phyloP scores from a whole-genome alignment of 495 filamentous ascomycete species.

The Lophiotrema nucula region DNA sequence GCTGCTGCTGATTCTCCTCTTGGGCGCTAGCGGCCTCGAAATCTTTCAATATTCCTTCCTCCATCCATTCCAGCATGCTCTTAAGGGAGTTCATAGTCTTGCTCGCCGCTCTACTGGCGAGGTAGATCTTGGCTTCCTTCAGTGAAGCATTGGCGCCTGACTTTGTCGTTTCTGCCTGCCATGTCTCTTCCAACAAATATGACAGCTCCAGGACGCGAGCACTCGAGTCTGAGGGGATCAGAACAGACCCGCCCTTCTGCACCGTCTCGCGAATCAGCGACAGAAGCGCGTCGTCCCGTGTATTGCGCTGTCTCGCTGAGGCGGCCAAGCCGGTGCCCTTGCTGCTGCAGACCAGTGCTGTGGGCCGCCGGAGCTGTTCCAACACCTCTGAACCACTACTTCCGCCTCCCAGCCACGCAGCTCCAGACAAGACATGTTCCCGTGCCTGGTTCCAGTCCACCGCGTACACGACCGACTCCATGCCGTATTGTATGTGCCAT shows the following conservation, averaged over 20 bases:
- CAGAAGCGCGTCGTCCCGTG: constrained; percentile 80
- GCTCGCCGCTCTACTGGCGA: constrained; percentile 76
- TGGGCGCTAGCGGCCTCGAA: constrained; percentile 71
- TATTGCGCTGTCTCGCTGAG: constrained; percentile 67
- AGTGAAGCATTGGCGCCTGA: constrained; percentile 50
- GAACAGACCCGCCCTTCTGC: constrained; percentile 80
- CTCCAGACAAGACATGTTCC: constrained; percentile 89
- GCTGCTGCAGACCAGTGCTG: constrained; percentile 86
- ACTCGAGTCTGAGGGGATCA: constrained; percentile 94
- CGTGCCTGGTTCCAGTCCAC: constrained; percentile 96
- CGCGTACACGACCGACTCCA: constrained; percentile 96
- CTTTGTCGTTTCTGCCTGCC: constrained; percentile 58
- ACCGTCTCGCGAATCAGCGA: constrained; percentile 76
- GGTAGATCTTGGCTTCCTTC: constrained; percentile 68
- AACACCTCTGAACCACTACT: constrained; percentile 85
- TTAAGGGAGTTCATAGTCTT: constrained; percentile 83
- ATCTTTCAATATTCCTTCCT: constrained; percentile 84
- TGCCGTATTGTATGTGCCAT: constrained; percentile 96
- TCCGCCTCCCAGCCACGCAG: constrained; percentile 86
- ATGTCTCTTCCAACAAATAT: constrained; percentile 88
- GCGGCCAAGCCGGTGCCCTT: constrained; percentile 72
- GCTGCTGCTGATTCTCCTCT: constrained; percentile 22
- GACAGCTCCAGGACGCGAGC: constrained; percentile 90
- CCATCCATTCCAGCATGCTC: constrained; percentile 99
- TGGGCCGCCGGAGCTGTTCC: constrained; percentile 88